Percentiles rank a stretch among this genome's conserved stretches.
phyloP scores from a whole-genome alignment of 805 yeast genomes.

The Candida ponderosae region DNA sequence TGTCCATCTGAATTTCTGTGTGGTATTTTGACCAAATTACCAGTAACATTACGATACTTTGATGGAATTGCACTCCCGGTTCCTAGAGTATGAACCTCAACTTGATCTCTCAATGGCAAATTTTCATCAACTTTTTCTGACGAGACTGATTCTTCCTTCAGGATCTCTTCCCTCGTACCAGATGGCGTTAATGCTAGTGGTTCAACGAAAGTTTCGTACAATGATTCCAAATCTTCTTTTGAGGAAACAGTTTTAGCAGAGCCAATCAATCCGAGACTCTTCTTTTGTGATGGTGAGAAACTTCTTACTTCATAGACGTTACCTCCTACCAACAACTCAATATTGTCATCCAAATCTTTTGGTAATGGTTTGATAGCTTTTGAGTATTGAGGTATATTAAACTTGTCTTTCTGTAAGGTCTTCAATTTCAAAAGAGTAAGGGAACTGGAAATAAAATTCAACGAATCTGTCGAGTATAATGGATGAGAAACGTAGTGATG shows the following conservation, averaged over 20 bases:
- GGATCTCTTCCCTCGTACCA: constrained; percentile 5
- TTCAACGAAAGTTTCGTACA: constrained; percentile 19
- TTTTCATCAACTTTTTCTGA: constrained; percentile 7
- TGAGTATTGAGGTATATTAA: constrained; percentile 28
- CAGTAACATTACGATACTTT: constrained; percentile 74
- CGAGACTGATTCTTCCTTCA: constrained; percentile 10
- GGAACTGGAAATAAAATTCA: constrained; percentile 52
- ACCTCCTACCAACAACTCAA: constrained; percentile 14
- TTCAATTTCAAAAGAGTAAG: constrained; percentile 48
- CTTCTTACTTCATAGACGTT: constrained; percentile 14
- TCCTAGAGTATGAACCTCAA: constrained; percentile 73
- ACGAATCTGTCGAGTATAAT: constrained; percentile 48
- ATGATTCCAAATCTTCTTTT: constrained; percentile 17
- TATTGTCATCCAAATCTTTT: constrained; percentile 11
- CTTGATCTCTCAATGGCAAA: constrained; percentile 36
- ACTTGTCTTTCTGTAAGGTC: constrained; percentile 35
- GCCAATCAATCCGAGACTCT: constrained; percentile 2
- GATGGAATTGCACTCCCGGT: constrained; percentile 93
- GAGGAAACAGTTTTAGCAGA: constrained; percentile 6
- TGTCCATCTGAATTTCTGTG: constrained; percentile 15
- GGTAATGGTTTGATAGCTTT: constrained; percentile 22
- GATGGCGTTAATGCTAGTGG: constrained; percentile 13
- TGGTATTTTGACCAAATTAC: constrained; percentile 72
- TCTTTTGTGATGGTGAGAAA: constrained; percentile 6
- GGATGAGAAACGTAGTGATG: constrained; percentile 73